Conservation (phyloP, 2,329 filamentous ascomycete genomes). For the Scytalidium sp. region DNA sequence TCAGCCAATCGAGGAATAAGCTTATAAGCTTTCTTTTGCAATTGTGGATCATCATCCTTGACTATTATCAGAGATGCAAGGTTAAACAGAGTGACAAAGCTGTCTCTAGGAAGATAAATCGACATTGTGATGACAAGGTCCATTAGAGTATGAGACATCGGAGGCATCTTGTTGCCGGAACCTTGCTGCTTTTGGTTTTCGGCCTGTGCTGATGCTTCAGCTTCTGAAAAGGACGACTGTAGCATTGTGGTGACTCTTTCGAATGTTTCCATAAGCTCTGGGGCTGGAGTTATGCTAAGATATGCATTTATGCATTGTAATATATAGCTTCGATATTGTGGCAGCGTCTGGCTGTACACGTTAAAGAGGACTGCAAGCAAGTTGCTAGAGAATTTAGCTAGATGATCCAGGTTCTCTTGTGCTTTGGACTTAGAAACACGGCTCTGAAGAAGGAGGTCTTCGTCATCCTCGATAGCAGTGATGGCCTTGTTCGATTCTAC, state of each 20-base stretch:
- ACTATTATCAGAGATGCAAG: slow-evolving; percentile 82
- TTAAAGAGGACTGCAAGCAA: slow-evolving; percentile 97
- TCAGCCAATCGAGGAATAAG: slow-evolving; percentile 86
- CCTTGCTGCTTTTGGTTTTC: slow-evolving; percentile 59
- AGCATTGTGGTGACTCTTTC: slow-evolving; percentile 83
- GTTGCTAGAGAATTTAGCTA: slow-evolving; percentile 78
- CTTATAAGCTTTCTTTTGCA: slow-evolving; percentile 99
- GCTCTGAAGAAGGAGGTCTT: slow-evolving; percentile 71
- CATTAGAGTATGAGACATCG: slow-evolving; percentile 92
- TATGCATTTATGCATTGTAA: slow-evolving; percentile 94
- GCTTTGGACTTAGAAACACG: slow-evolving; percentile 74
- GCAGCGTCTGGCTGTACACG: slow-evolving; percentile 94
- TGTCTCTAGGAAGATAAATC: slow-evolving; percentile 83
- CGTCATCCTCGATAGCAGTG: slow-evolving; percentile 61
- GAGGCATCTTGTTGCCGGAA: slow-evolving; percentile 72
- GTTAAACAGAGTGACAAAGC: slow-evolving; percentile 80
- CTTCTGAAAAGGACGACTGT: slow-evolving; percentile 62
- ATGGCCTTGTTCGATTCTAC: slow-evolving; percentile 92
- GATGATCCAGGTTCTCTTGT: slow-evolving; percentile 74
- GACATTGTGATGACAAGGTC: slow-evolving; percentile 96
- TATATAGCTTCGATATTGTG: slow-evolving; percentile 86
- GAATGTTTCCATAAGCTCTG: slow-evolving; percentile 85
- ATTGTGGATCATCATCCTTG: slow-evolving; percentile 78
- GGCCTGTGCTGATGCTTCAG: slow-evolving; percentile 59
- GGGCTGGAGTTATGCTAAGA: slow-evolving; percentile 76